Evolutionary conservation across 352 stramenopile genomes (phyloP).

Genomic region (Stramenopiles sp.): DNA sequence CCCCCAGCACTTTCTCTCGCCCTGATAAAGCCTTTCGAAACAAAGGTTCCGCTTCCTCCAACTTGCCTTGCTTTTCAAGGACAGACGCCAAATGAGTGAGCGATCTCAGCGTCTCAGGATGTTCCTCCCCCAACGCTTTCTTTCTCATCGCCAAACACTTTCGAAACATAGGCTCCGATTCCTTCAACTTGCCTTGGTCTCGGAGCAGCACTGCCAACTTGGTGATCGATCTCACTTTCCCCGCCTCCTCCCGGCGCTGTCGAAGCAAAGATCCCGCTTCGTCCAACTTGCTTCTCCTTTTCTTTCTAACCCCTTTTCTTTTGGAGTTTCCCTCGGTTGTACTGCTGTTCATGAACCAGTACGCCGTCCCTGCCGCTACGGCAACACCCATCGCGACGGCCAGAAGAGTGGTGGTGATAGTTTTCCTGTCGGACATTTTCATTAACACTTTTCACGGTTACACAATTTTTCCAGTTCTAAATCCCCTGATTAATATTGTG

Average conservation of each 20-base stretch:
- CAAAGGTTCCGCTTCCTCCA: not conserved
- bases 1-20: not conserved
- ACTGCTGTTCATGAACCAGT: too few species aligned
- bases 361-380: too few species aligned
- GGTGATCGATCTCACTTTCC: not conserved
- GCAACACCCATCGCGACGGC: too few species aligned
- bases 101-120: not conserved
- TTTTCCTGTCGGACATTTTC: too few species aligned
- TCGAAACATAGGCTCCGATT: not conserved
- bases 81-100: not conserved
- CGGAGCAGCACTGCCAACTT: not conserved
- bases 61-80: not conserved
- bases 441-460: too few species aligned
- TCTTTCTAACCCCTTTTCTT: too few species aligned
- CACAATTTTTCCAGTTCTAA: too few species aligned
- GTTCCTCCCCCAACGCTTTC: not conserved
- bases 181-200: not conserved
- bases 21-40: not conserved
- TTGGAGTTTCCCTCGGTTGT: too few species aligned
- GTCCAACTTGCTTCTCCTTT: too few species aligned
- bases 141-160: not conserved
- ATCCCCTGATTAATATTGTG: too few species aligned
- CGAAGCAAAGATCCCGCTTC: too few species aligned
- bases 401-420: too few species aligned
- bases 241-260: not conserved